Conservation (phyloP, 2,329 filamentous ascomycete species). For the Alternaria brassicae region DNA sequence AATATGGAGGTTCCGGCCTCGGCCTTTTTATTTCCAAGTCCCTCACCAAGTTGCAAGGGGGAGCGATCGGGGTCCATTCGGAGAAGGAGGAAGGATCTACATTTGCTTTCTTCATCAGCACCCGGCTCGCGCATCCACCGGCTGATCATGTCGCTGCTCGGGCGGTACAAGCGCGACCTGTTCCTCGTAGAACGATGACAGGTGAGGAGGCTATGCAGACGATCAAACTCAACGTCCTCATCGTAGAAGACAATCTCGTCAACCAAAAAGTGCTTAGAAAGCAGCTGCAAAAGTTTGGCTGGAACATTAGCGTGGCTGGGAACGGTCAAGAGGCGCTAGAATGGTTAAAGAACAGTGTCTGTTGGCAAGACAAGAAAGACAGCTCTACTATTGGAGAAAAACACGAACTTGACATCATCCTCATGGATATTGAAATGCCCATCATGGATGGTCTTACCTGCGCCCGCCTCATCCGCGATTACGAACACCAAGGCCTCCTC, state of each 20-base stretch:
- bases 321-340: constrained; percentile 51
- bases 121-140: constrained; percentile 26
- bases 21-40: constrained; percentile 54
- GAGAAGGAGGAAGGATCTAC: constrained; percentile 44
- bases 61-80: constrained; percentile 53
- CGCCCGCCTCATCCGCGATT: constrained; percentile 37
- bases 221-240: constrained; percentile 33
- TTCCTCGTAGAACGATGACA: constrained; percentile 17
- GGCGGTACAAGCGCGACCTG: constrained; percentile 10
- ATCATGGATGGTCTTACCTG: constrained; percentile 46
- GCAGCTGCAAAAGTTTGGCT: constrained; percentile 48
- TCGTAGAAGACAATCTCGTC: constrained; percentile 52
- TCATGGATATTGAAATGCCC: constrained; percentile 48
- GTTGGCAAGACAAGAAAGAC: constrained; percentile 24
- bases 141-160: constrained; percentile 4
- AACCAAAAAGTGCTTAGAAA: constrained; percentile 53
- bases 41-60: constrained; percentile 44
- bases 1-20: constrained; percentile 53
- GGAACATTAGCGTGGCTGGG: constrained; percentile 47
- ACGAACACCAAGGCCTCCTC: constrained; percentile 33
- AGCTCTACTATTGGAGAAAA: not conserved
- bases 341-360: constrained; percentile 42
- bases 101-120: constrained; percentile 53
- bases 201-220: constrained; percentile 32
- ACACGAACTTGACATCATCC: constrained; percentile 32